Evolutionary conservation across 129 eudicot species (phyloP).

Genomic region (Chrysanthemum lavandulifolium): DNA sequence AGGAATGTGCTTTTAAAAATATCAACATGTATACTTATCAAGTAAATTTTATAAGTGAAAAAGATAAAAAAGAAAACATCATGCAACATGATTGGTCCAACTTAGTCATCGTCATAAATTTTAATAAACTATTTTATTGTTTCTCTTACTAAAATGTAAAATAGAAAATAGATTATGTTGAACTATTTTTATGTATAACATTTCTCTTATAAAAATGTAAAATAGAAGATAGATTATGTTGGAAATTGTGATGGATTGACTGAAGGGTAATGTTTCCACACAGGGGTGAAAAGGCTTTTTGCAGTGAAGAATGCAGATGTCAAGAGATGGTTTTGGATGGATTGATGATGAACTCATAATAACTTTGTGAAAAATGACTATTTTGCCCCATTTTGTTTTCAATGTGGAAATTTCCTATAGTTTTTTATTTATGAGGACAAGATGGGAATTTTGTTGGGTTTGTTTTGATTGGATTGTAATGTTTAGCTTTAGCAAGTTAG

Average conservation of each 20-base stretch:
- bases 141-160: neutral
- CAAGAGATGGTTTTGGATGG: constrained; percentile 66
- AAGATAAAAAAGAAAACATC: no score
- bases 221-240: neutral
- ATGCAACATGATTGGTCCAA: no score
- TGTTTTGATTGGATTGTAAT: constrained; percentile 27
- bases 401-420: neutral
- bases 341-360: constrained; percentile 34
- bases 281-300: constrained; percentile 88
- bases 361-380: constrained; percentile 14
- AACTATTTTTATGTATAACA: no score
- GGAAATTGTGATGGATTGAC: neutral
- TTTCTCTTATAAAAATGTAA: neutral
- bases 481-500: neutral
- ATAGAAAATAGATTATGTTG: neutral
- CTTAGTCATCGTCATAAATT: no score
- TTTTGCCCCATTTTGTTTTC: constrained; percentile 17
- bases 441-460: constrained; percentile 25
- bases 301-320: constrained; percentile 71
- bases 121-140: no score
- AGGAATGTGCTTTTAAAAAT: no score
- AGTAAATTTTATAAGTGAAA: no score
- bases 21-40: no score
- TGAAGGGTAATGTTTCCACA: constrained; percentile 24
- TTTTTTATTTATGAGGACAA: constrained; percentile 17